phyloP scores from a whole-genome alignment of 1,284 basidiomycete species.

The Trichosporon faecale region DNA sequence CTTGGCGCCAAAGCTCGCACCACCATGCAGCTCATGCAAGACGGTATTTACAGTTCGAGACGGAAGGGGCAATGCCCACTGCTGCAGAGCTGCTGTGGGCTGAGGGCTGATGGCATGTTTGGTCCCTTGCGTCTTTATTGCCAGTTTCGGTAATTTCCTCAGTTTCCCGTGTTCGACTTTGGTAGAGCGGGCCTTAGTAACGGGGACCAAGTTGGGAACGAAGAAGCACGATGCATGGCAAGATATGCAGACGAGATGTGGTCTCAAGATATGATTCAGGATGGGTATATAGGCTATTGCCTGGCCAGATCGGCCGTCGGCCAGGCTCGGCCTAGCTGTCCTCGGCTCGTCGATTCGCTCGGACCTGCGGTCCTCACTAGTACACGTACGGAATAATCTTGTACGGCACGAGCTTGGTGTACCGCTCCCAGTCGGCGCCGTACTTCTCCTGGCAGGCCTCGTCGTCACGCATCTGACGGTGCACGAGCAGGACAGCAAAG shows the following conservation, averaged over 20 bases:
- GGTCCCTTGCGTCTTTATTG: no score
- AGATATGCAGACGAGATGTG: not conserved
- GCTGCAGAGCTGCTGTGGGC: no score
- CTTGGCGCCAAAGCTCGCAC: no score
- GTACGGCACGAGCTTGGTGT: slow-evolving; percentile 77
- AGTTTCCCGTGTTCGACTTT: not conserved
- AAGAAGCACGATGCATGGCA: no score
- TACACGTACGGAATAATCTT: slow-evolving; percentile 80
- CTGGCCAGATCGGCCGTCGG: no score
- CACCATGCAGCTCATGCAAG: no score
- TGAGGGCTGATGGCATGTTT: no score
- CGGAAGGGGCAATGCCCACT: not conserved
- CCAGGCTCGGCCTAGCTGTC: no score
- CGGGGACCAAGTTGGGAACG: no score
- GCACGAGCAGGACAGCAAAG: slow-evolving; percentile 85
- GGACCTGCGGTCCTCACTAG: not conserved
- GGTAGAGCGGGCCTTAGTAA: no score
- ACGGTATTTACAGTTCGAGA: not conserved
- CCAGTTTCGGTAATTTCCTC: no score
- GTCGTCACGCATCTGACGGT: slow-evolving; percentile 88
- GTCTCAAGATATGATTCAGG: not conserved
- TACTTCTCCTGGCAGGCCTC: slow-evolving; percentile 87
- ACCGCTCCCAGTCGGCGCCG: slow-evolving; percentile 77
- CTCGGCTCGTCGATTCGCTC: no score
- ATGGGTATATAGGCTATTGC: slow-evolving; percentile 22